Evolutionary conservation across 805 yeast genomes (phyloP).

Genomic region (Kodamaea jinghongensis): DNA sequence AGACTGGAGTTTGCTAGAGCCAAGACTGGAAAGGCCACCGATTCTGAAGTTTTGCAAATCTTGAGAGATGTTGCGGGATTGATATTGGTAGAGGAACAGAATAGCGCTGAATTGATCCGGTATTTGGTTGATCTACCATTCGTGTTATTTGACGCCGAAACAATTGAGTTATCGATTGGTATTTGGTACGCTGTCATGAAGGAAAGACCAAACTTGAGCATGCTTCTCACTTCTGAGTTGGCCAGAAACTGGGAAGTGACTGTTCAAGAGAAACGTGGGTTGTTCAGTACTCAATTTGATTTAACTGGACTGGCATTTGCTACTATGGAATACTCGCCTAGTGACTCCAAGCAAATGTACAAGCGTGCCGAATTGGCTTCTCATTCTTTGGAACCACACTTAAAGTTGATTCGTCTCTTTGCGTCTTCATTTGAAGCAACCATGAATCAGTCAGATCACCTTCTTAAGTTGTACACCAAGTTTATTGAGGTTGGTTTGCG

Average conservation of each 20-base stretch:
- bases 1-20: conserved; percentile 23
- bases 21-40: conserved; percentile 9
- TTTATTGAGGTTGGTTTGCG: conserved; percentile 55
- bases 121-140: conserved; percentile 71
- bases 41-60: conserved; percentile 33
- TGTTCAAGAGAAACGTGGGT: conserved; percentile 56
- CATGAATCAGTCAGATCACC: conserved; percentile 64
- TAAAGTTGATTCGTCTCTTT: conserved; percentile 63
- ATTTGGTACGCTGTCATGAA: conserved; percentile 79
- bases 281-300: conserved; percentile 60
- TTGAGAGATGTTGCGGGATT: conserved; percentile 46
- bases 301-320: conserved; percentile 56
- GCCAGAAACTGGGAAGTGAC: conserved; percentile 67
- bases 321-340: conserved; percentile 87
- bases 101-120: conserved; percentile 47
- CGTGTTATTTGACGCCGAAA: conserved; percentile 52
- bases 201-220: conserved; percentile 57
- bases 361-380: conserved; percentile 50
- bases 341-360: conserved; percentile 59
- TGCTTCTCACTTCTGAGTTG: conserved; percentile 65
- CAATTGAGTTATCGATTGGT: conserved; percentile 64
- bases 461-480: conserved; percentile 65
- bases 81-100: conserved; percentile 28
- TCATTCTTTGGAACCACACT: conserved; percentile 61
- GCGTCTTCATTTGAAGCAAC: conserved; percentile 79